Evolutionary conservation across 768 basidiomycete genomes (phyloP), one percentile per base, ranked within the genome.

Genomic region (Boletales sp.): DNA sequence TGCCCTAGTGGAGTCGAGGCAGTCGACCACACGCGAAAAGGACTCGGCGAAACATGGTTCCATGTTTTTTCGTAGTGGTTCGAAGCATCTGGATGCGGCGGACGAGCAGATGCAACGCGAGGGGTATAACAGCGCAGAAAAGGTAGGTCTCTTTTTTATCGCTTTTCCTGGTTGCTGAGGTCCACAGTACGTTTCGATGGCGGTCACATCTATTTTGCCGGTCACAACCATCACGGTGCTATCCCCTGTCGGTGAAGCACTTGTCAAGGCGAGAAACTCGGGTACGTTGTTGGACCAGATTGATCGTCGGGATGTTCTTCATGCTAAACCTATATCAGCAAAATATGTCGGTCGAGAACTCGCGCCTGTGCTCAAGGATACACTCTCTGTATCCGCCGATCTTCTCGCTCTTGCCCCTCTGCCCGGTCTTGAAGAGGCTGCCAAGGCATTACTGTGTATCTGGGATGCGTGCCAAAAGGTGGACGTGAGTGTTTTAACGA

Each of bases 391-490:
- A 15, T 70, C 71, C 10, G 55, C 68, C 12, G 68, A 73, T 17
- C 37, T 72, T 18, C 53, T 80, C 41, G 60, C 72, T n/a, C 72
- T 80, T 28, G 77, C 71, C 0, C 86, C 86, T 10, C 59, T 87
- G 13, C 74, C 77, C 0, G 83, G 82, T 0, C 69, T 88, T 8
- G 68, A 70, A 5, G 67, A 71, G 12, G 81, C 79, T 0, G 84
- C 80, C 0, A 70, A 65, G 37, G 75, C 74, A 4, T 59, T 88
- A 42, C 56, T 86, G 15, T 63, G 60, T 9, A 83, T 88, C n/a
- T 88, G 86, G 86, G 78, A 82, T 39, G 71, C 81, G 0, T 71
- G 83, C 6, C 73, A 82, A 49, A 57, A 67, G 19, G 81, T 87
- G 11, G 83, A 86, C 45, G 86, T 87, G 54, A 58, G 82, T 70